Evolutionary conservation across 192 early-diverging fungal species (phyloP).

Genomic region (Coemansia aciculifera): DNA sequence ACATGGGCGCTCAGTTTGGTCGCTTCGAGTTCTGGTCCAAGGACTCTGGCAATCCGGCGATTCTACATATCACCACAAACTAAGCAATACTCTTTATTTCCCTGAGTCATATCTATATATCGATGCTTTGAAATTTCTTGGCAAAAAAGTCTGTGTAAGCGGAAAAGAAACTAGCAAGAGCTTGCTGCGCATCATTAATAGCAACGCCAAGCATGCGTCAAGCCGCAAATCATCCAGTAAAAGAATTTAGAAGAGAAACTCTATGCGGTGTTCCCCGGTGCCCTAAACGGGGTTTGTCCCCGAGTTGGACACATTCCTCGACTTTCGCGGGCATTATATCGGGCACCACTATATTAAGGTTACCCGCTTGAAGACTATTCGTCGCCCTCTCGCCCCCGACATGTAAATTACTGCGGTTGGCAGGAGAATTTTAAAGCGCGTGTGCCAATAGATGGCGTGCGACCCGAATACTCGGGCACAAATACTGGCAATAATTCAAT

Average conservation of each 20-base stretch:
- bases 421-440: neutral
- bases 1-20: slow-evolving; percentile 21
- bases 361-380: neutral
- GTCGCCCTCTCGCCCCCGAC: neutral
- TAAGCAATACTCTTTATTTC: slow-evolving; percentile 1
- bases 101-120: neutral
- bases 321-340: neutral
- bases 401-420: neutral
- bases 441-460: neutral
- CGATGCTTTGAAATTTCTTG: neutral
- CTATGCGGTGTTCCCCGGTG: neutral
- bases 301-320: neutral
- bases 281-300: neutral
- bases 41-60: slow-evolving; percentile 53
- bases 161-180: neutral
- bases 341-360: neutral
- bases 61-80: slow-evolving; percentile 28
- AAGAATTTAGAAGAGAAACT: neutral
- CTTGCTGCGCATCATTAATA: neutral
- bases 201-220: neutral
- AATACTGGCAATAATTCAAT: neutral
- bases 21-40: slow-evolving; percentile 47
- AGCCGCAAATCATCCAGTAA: neutral
- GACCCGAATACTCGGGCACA: slow-evolving; percentile 4
- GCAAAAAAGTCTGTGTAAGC: neutral